Percentiles rank a stretch among this genome's conserved stretches.
phyloP scores from a whole-genome alignment of 768 basidiomycete species.

The Phallus indusiatus region DNA sequence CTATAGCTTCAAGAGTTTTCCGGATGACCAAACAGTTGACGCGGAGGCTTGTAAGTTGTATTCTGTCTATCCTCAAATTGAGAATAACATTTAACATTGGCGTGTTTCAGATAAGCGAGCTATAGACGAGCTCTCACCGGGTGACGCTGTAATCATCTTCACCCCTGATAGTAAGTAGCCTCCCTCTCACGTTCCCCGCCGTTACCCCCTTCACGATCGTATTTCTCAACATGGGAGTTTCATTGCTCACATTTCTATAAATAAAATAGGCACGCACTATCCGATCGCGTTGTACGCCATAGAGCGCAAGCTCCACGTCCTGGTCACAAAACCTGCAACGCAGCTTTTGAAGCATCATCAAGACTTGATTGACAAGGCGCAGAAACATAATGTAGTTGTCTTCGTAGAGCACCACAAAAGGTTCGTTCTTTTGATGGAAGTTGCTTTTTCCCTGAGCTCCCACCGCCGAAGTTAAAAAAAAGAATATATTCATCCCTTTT shows the following conservation, averaged over 20 bases:
- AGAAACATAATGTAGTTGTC: conserved; percentile 72
- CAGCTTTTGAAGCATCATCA: conserved; percentile 79
- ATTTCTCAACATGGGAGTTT: too few relatives aligned
- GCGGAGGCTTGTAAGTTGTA: conserved; percentile 67
- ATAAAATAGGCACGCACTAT: conserved; percentile 61
- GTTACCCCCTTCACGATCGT: too few relatives aligned
- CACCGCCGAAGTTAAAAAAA: too few relatives aligned
- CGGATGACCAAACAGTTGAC: conserved; percentile 57
- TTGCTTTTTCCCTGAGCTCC: too few relatives aligned
- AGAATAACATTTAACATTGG: not conserved
- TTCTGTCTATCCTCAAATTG: conserved; percentile 12
- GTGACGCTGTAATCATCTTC: conserved; percentile 88
- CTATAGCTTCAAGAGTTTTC: conserved; percentile 68
- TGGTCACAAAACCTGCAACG: conserved; percentile 90
- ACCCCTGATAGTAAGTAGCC: conserved; percentile 71
- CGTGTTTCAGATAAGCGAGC: conserved; percentile 62
- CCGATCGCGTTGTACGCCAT: conserved; percentile 82
- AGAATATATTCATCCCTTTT: not conserved
- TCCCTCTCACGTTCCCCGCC: too few relatives aligned
- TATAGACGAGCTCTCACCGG: conserved; percentile 66
- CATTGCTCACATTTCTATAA: not conserved
- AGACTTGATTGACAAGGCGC: conserved; percentile 65
- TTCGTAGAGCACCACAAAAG: conserved; percentile 95
- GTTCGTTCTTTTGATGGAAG: conserved; percentile 24
- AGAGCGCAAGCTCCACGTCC: conserved; percentile 75